Evolutionary conservation across 2,329 filamentous ascomycete genomes (phyloP).

Genomic region (Ceratocystis destructans): DNA sequence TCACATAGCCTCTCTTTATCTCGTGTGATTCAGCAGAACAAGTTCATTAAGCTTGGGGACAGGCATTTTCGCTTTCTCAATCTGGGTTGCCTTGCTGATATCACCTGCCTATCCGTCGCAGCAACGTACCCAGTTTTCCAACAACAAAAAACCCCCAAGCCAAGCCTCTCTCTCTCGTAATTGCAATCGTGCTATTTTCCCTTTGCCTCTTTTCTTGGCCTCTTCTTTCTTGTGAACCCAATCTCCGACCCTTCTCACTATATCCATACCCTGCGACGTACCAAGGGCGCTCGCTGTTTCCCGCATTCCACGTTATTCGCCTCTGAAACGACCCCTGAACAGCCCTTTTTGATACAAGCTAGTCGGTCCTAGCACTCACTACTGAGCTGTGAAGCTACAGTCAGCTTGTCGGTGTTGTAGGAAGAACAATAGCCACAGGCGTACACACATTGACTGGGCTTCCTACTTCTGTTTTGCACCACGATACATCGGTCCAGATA

Average conservation of each 20-base stretch:
- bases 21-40: neutral
- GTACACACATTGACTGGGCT: neutral
- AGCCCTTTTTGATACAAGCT: slow-evolving; percentile 4
- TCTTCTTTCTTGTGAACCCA: neutral
- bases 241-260: neutral
- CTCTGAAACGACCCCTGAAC: slow-evolving; percentile 8
- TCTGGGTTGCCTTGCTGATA: neutral
- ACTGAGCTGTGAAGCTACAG: slow-evolving; percentile 5
- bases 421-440: neutral
- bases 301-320: slow-evolving; percentile 5
- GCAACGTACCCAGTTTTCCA: neutral
- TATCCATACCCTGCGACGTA: neutral
- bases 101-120: neutral
- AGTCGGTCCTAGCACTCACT: neutral
- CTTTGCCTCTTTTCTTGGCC: neutral
- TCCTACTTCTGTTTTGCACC: neutral
- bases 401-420: slow-evolving; percentile 18
- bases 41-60: neutral
- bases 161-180: neutral
- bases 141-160: neutral
- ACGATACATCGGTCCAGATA: neutral
- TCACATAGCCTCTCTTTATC: neutral
- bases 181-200: neutral
- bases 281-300: neutral
- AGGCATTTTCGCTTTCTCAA: neutral